These are phyloP conservation scores for Schizonepeta tenuifolia DNA, from an alignment of 257 asterid species.

Conservation along the genomic window DNA sequence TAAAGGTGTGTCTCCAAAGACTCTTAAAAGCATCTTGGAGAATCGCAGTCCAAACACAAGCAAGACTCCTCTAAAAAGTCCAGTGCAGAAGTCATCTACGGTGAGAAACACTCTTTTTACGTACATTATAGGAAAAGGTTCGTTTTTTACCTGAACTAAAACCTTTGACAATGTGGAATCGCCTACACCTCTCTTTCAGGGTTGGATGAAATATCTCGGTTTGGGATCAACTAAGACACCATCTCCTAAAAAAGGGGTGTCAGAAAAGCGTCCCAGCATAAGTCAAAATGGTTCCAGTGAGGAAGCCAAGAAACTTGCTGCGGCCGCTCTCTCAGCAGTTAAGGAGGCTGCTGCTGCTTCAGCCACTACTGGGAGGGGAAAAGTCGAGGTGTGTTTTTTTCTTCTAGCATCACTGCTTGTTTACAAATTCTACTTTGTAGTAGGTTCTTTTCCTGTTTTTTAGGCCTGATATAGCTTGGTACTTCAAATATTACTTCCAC, in stretches of 20 bases:
- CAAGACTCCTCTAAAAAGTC: conserved; percentile 43
- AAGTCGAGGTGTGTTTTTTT: conserved; percentile 67
- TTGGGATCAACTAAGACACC: conserved; percentile 65
- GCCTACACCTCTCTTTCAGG: conserved; percentile 46
- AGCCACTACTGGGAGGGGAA: conserved; percentile 65
- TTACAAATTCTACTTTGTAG: background rate
- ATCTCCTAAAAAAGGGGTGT: conserved; percentile 42
- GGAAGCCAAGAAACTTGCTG: conserved; percentile 80
- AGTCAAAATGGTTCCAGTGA: conserved; percentile 48
- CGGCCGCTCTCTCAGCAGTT: conserved; percentile 94
- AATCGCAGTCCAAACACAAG: conserved; percentile 44
- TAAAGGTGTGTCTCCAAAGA: conserved; percentile 72
- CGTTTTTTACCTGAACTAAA: conserved; percentile 29
- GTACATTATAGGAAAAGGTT: background rate
- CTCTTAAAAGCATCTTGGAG: conserved; percentile 58
- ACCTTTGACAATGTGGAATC: conserved; percentile 31
- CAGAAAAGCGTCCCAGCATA: conserved; percentile 36
- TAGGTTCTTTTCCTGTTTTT: background rate
- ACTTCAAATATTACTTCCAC: background rate
- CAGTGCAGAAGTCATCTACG: conserved; percentile 49
- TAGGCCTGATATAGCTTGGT: background rate
- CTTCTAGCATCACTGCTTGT: conserved; percentile 18
- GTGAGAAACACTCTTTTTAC: conserved; percentile 41
- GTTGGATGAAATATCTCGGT: conserved; percentile 81
- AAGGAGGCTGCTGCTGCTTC: conserved; percentile 64